Base-by-base conservation (phyloP, 257 asterid species). In the Oldenlandia corymbosa region DNA sequence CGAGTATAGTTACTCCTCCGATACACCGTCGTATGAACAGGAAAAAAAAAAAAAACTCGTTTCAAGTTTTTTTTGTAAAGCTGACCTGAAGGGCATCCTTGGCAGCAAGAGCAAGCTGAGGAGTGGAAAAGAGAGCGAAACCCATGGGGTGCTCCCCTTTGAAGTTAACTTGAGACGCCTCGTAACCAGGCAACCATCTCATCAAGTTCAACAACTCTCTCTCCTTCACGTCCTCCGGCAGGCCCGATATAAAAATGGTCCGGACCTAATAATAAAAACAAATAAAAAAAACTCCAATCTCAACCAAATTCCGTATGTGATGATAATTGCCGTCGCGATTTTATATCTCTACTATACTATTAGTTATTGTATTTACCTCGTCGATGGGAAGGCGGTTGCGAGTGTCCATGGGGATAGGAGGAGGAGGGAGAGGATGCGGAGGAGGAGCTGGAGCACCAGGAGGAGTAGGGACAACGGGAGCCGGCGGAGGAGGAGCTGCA, bases 91-190 rank as follows among this genome's bases (percentile, higher is more conserved):
- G 92, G 31, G 96, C 87, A 31, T 93, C 99, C 79, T 88, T 90
- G 43, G 99, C 99, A 69, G 97, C 90, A 51, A 90, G 70, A 39
- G 99, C 97, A 42, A 75, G 75, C 69, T 88, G 99, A 13, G 79
- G 80, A 45, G 88, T 80, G 43, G 99, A 83, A 56, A 90, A 93
- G 23, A 93, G 92, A 5, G 97, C 99, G 54, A 90, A 93, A 53
- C 99, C 99, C 94, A 93, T 84, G 6, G 99, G 99, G 64, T 81
- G 88, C 72, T 93, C 99, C 26, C 96, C 97, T 76, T 93, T 93
- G 77, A 83, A 87, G 76, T 93, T 93, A 67, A 93, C 96, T 81
- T 93, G 99, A 16, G 97, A 93, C 2, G 99, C 97, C 85, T 93
- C 99, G 46, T 87, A 93, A 17, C 99, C 99, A 7, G 97, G 99